Evolutionary conservation across 1,284 basidiomycete genomes (phyloP), one percentile per base, ranked within the genome.

Genomic region (Fomitiporia mediterranea): DNA sequence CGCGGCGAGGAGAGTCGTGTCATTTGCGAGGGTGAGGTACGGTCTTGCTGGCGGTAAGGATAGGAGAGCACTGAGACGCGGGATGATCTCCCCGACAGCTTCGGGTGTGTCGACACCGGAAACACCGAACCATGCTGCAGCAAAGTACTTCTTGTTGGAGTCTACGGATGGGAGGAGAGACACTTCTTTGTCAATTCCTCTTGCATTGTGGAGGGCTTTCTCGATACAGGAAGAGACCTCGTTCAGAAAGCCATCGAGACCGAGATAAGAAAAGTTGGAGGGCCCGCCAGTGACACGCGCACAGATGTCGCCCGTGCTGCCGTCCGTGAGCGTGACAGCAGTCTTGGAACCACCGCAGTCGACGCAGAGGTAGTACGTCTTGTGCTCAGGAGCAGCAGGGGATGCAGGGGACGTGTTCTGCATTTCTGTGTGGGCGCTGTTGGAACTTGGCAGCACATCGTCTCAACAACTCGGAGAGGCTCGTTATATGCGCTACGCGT

Each of bases 341-440:
- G 89, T 90, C 73, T 92, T 92, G 46, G 87, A 86, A 19, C 87
- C 89, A 32, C 89, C 89, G 60, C 89, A 91, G 68, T 91, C 88
- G 58, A 87, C 82, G 64, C 85, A 90, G 60, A 91, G 81, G 66
- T 80, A 86, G 62, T 87, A 38, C 11, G 15, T 25, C 4, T 39
- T 19, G 3, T 39, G n/a, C 21, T 11, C 21, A 19, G 2, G 39
- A 21, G 39, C 37, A 25, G 21, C 6, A 25, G 17, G n/a, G 42
- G 19, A 4, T 43, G 42, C 42, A 43, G 21, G 27, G 1, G 13
- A 23, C 1, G 1, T 43, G 1, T 15, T 2, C 6, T 21, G n/a
- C 6, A 25, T 4, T 39, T 39, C 8, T 9, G 51, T 17, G 51
- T 25, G 40, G 51, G 51, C 38, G 30, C n/a, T 35, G 9, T 23